Base-by-base conservation (phyloP, 1,284 basidiomycete species). In the Leccinum pachyderme region DNA sequence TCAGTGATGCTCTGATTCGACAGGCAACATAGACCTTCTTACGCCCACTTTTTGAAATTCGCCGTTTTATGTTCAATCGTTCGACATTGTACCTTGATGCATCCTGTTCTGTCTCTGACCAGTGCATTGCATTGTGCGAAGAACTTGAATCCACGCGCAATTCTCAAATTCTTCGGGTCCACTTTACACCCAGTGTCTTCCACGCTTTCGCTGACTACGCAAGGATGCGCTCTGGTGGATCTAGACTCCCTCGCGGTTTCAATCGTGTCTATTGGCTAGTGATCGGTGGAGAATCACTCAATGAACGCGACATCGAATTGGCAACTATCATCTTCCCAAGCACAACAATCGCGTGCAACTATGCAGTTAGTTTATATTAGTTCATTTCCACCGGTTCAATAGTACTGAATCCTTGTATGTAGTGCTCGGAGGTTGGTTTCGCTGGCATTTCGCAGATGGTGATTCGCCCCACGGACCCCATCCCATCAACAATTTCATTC, bases 391-490 rank as follows among this genome's bases (percentile, higher is more conserved):
- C 3, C 9, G 46, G 22, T 39, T 4, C 0, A 11, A 7, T 15
- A 9, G 39, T 6, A 24, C 43, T 53, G 3, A 63, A 15, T 25
- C 5, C 13, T 4, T 29, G 12, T 24, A 24, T 54, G 7, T 54
- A 67, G 65, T 68, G 66, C 47, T 69, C 66, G 18, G 68, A 68
- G 47, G 63, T 70, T 39, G 65, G 68, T 39, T 68, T 65, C 39
- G 68, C 66, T n/a, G 68, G 68, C 3, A 60, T 70, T 49, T 69
- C 65, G 24, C 66, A 68, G 35, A 67, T 64, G 67, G 53, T 69
- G 18, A 50, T 68, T 46, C 57, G 51, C 27, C 68, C 67, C 11
- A 54, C 55, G 25, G 68, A 68, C 18, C 55, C 59, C 9, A 65
- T 70, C 22, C 67, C 65, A 0, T 57, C 63, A 27, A 41, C 24